Evolutionary conservation across 257 asterid species (phyloP), one percentile per base, ranked within the genome.

Genomic region (Coffea canephora): DNA sequence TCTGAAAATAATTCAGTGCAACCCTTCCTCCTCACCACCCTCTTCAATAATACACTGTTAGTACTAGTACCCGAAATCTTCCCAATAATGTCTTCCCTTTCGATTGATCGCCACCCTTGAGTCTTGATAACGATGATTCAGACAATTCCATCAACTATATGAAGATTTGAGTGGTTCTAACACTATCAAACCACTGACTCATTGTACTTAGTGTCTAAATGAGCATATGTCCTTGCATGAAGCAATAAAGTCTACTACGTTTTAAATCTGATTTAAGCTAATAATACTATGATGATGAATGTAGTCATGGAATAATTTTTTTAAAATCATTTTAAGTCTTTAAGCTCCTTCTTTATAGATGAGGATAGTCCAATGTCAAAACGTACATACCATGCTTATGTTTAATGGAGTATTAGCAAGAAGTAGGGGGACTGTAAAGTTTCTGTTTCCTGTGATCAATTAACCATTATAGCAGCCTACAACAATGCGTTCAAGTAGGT

Each of bases 31-130:
- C 67, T 52, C 59, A 14, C 34, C 72, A 73, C 54, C 50, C 77
- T 69, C 78, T 74, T 70, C 73, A 83, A 78, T 83, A 74, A 83
- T 73, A 73, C 34, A 31, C 12, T 61, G 1, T 10, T 21, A n/a
- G 68, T 65, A 65, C 21, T 74, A 55, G 82, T 74, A 74, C 77
- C 73, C 34, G 52, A 78, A 78, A 78, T 39, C 10, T n/a, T 70
- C 18, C n/a, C 6, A 19, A n/a, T 64, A 69, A 78, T 78, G 69
- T 78, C 76, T 69, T 69, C 76, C 23, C 46, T 55, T 55, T 55
- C 50, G 76, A 46, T 50, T 49, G 64, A 48, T 14, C 18, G n/a
- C 48, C 65, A 49, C 65, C 65, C 48, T 16, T 73, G 23, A 49
- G 25, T 55, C 64, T 25, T 72, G 76, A 72, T 34, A 72, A 15